phyloP scores from a whole-genome alignment of 805 yeast genomes.

The Tanozyma kutaoensis region DNA sequence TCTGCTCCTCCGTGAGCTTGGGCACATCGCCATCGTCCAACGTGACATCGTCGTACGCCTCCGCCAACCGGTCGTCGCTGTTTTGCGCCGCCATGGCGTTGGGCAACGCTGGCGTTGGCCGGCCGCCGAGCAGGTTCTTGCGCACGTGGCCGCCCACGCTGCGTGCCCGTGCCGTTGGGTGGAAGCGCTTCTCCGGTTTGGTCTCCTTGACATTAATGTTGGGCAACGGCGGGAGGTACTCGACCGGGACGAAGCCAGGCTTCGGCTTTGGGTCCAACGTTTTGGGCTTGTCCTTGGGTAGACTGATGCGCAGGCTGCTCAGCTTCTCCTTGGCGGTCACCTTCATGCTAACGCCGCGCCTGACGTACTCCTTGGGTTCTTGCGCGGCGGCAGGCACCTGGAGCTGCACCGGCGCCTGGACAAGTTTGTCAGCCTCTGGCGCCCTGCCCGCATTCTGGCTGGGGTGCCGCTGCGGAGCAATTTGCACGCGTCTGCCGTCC shows the following conservation, averaged over 20 bases:
- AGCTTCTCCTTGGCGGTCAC: conserved; percentile 44
- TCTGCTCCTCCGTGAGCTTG: conserved; percentile 24
- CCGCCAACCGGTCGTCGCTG: conserved; percentile 32
- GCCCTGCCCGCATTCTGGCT: too few relatives aligned
- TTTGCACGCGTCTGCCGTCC: too few relatives aligned
- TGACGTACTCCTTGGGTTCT: conserved; percentile 12
- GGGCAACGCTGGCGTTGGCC: conserved; percentile 41
- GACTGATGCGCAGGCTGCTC: conserved; percentile 1
- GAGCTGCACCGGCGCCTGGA: too few relatives aligned
- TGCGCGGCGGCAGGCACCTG: too few relatives aligned
- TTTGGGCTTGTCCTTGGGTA: neutral
- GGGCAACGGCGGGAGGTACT: conserved; percentile 31
- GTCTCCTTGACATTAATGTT: conserved; percentile 12
- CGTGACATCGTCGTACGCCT: conserved; percentile 45
- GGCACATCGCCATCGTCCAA: conserved; percentile 21
- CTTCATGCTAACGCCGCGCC: conserved; percentile 50
- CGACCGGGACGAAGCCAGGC: conserved; percentile 27
- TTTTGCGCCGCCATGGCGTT: conserved; percentile 24
- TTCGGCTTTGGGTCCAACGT: neutral
- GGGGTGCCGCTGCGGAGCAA: too few relatives aligned
- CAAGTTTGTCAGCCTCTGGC: too few relatives aligned
- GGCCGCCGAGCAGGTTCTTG: too few relatives aligned
- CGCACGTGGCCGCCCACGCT: conserved; percentile 44
- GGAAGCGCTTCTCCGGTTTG: conserved; percentile 21
- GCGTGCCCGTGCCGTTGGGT: conserved; percentile 81